These are phyloP conservation scores for Mallotus nudiflorus DNA, from an alignment of 345 rosid genomes.

Conservation along the genomic window DNA sequence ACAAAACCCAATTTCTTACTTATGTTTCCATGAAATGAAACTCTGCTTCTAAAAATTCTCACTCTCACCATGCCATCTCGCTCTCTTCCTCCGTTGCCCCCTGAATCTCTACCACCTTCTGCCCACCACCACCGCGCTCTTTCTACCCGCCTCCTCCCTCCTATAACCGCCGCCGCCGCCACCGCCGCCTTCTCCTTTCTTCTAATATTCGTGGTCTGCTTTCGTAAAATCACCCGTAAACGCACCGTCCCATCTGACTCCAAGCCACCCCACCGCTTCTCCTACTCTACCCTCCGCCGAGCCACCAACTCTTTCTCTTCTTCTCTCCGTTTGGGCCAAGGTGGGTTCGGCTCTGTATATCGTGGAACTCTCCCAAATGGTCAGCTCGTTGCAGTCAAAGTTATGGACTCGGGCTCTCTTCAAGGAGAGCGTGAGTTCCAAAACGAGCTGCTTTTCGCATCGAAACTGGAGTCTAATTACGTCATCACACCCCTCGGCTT, in stretches of 20 bases:
- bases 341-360: conserved; percentile 94
- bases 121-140: conserved; percentile 27
- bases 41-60: not conserved
- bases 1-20: too few relatives aligned
- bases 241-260: conserved; percentile 79
- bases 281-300: conserved; percentile 74
- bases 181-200: conserved; percentile 49
- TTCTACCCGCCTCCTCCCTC: conserved; percentile 43
- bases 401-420: conserved; percentile 89
- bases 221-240: conserved; percentile 67
- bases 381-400: conserved; percentile 69
- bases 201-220: conserved; percentile 43
- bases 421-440: conserved; percentile 96
- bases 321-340: conserved; percentile 82
- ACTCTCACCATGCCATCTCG: conserved; percentile 51
- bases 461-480: conserved; percentile 55
- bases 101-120: conserved; percentile 7
- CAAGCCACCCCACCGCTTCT: conserved; percentile 60
- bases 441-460: conserved; percentile 82
- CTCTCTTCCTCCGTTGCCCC: conserved; percentile 26
- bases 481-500: conserved; percentile 75
- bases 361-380: conserved; percentile 49
- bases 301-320: conserved; percentile 73
- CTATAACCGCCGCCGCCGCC: conserved; percentile 38
- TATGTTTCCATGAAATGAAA: not conserved